A percentile compares a stretch with the other conserved stretches of the same genome.
These are phyloP conservation scores for Stenogyne calaminthoides DNA, from an alignment of 305 asterid species.

Conservation along the genomic window DNA sequence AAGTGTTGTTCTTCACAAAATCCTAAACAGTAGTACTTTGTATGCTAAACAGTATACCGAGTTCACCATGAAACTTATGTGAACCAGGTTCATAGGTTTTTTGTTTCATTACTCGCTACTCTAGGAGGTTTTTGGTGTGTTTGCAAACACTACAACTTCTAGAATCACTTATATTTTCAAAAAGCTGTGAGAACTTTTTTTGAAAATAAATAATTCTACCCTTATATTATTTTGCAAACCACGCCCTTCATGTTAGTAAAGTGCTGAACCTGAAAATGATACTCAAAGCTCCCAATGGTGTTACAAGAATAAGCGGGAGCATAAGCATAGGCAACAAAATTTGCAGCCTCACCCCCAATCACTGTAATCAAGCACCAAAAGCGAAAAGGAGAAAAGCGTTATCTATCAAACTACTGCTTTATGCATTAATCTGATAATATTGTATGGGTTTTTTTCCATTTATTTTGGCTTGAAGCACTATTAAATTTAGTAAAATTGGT, in stretches of 20 bases:
- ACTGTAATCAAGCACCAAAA: constrained; percentile 42
- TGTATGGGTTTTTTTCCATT: neutral
- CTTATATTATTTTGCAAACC: too few species aligned
- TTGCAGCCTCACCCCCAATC: constrained; percentile 66
- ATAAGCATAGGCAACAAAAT: constrained; percentile 42
- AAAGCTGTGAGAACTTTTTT: too few species aligned
- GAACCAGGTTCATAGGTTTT: too few species aligned
- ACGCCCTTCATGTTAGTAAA: neutral
- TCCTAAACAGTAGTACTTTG: too few species aligned
- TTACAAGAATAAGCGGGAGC: constrained; percentile 46
- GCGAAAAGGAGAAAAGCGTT: neutral
- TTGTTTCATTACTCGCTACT: too few species aligned
- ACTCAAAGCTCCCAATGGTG: constrained; percentile 65
- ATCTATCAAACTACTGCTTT: neutral
- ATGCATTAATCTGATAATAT: neutral
- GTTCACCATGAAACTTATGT: too few species aligned
- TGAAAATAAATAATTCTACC: too few species aligned
- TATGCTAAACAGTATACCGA: too few species aligned
- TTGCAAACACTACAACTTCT: neutral
- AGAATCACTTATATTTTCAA: too few species aligned
- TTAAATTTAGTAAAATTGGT: neutral
- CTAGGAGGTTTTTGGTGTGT: too few species aligned
- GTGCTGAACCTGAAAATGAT: constrained; percentile 75
- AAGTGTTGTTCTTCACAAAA: too few species aligned
- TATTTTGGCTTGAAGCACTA: neutral